Evolutionary conservation across 352 stramenopile species (phyloP).

Genomic region (Phytophthora idaei): DNA sequence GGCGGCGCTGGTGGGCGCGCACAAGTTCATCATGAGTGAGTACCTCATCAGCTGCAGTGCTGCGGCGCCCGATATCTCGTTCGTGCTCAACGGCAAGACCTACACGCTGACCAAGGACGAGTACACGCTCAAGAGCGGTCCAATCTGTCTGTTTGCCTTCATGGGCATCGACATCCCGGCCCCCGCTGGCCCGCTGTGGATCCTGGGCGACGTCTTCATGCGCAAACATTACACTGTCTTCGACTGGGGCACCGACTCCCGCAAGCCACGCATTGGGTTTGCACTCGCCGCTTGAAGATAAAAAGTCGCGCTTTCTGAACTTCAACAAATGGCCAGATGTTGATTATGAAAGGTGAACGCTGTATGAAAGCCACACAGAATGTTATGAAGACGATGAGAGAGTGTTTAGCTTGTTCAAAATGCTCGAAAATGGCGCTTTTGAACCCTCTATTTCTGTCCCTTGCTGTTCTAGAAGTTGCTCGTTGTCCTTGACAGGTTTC

Average conservation of each 20-base stretch:
- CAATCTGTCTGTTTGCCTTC: slow-evolving; percentile 95
- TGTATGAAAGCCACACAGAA: neutral
- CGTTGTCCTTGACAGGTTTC: neutral
- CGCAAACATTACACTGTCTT: slow-evolving; percentile 96
- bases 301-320: neutral
- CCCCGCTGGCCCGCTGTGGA: slow-evolving; percentile 75
- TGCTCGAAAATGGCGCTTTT: slow-evolving; percentile 28
- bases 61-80: slow-evolving; percentile 91
- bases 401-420: slow-evolving; percentile 30
- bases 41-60: slow-evolving; percentile 95
- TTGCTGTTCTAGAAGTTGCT: neutral
- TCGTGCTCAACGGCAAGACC: slow-evolving; percentile 91
- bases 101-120: slow-evolving; percentile 93
- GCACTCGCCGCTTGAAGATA: slow-evolving; percentile 64
- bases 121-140: slow-evolving; percentile 92
- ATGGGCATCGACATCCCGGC: slow-evolving; percentile 95
- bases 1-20: slow-evolving; percentile 85
- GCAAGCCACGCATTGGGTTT: slow-evolving; percentile 88
- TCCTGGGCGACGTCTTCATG: slow-evolving; percentile 96
- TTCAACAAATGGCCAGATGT: slow-evolving; percentile 7
- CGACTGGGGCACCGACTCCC: slow-evolving; percentile 81
- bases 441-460: slow-evolving; percentile 30
- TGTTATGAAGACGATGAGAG: neutral
- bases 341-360: slow-evolving; percentile 7
- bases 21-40: slow-evolving; percentile 93